Evolutionary conservation across 2,329 filamentous ascomycete genomes (phyloP), one percentile per base, ranked within the genome.

Genomic region (Aspergillus sp.): DNA sequence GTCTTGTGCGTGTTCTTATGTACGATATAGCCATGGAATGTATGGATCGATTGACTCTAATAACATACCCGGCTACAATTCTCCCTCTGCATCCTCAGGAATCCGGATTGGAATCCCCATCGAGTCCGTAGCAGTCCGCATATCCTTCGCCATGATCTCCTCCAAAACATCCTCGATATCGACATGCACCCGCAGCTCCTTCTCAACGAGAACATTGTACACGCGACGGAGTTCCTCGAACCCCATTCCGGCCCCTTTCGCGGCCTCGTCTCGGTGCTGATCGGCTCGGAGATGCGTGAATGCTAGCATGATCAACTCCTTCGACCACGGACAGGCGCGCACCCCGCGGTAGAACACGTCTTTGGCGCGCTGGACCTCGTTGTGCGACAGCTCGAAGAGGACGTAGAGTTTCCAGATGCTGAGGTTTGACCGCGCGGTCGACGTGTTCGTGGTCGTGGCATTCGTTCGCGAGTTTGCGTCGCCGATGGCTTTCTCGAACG

Each of bases 241-340:
- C 1, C 36, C 46, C 47, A 76, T 53, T 32, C 51, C 43, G 7
- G 48, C 33, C 12, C 30, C 39, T 24, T 38, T 36, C n/a, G 40
- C 15, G 1, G 19, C 12, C 1, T 31, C 12, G 6, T 20, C 6
- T 2, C 26, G 15, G 22, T 36, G 8, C 8, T 15, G 15, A 15
- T 52, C 51, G 8, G 45, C 44, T 10, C 48, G 48, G 19, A 67
- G 45, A 24, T 64, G 55, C 27, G 62, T 61, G 36, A 81, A 75
- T 0, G 71, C 77, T 15, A 71, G 37, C 56, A 81, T 64, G 26
- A 75, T 57, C 29, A 76, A 66, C 24, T 69, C 64, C 51, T 82
- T 81, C 1, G 66, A 69, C 76, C 78, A 82, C 0, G 79, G 79
- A 46, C 78, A 66, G 11, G 64, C 58, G 26, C 67, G 61, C 40